A percentile compares a stretch with the other conserved stretches of the same genome.
Evolutionary conservation across 2,329 filamentous ascomycete species (phyloP).

Genomic region (Macrophomina phaseolina): DNA sequence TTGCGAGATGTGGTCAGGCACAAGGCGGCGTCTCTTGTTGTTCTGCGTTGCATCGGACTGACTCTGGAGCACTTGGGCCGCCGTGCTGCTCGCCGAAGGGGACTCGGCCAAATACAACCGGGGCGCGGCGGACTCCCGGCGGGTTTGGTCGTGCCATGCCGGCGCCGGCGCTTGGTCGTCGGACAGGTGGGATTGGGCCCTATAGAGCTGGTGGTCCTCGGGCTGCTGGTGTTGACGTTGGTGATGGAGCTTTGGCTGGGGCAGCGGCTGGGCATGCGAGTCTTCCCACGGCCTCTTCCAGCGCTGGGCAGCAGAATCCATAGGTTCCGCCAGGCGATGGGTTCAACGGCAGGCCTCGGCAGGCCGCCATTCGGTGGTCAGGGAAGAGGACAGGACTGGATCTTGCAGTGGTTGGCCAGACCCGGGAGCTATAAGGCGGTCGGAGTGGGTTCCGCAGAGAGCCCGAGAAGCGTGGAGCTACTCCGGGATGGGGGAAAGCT

Average conservation of each 20-base stretch:
- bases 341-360: slow-evolving; percentile 30
- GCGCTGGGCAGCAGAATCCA: slow-evolving; percentile 37
- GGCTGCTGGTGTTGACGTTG: background rate
- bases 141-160: background rate
- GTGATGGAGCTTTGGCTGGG: background rate
- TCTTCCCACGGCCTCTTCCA: slow-evolving; percentile 43
- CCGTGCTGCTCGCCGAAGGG: background rate
- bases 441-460: slow-evolving; percentile 10
- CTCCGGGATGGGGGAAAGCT: slow-evolving; percentile 14
- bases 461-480: slow-evolving; percentile 6
- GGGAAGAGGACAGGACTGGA: background rate
- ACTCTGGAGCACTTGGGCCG: slow-evolving; percentile 2
- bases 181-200: background rate
- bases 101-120: slow-evolving; percentile 9
- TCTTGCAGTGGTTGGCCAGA: background rate
- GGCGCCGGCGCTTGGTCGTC: background rate
- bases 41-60: slow-evolving; percentile 16
- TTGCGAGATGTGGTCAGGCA: slow-evolving; percentile 3
- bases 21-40: slow-evolving; percentile 22
- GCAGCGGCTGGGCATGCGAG: slow-evolving; percentile 22
- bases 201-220: background rate
- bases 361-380: slow-evolving; percentile 37
- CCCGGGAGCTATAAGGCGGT: slow-evolving; percentile 14
- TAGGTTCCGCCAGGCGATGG: slow-evolving; percentile 34
- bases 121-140: slow-evolving; percentile 1